Conservation (phyloP, 2,329 filamentous ascomycete species). For the Chaetothyriales sp. region DNA sequence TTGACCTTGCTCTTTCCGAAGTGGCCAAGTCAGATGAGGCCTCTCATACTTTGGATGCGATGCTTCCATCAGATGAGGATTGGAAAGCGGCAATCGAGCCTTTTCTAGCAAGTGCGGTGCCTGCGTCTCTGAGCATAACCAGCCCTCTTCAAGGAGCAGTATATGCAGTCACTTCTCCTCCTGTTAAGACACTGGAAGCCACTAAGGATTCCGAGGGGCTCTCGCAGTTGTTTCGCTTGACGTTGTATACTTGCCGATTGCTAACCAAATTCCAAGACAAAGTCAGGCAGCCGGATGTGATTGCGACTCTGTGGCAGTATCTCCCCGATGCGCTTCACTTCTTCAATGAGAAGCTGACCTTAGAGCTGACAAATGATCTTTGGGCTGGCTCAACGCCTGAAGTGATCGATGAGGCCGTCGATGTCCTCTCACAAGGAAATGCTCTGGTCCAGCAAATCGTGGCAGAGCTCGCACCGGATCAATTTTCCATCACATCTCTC, state of each 20-base stretch:
- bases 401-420: conserved; percentile 37
- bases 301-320: conserved; percentile 32
- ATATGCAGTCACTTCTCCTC: conserved; percentile 38
- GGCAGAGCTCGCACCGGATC: conserved; percentile 24
- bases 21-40: background rate
- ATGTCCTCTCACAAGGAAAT: conserved; percentile 38
- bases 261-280: conserved; percentile 31
- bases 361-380: conserved; percentile 40
- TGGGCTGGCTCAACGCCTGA: conserved; percentile 34
- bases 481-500: conserved; percentile 7
- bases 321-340: conserved; percentile 41
- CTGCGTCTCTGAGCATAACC: conserved; percentile 55
- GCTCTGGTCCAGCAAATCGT: conserved; percentile 24
- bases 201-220: conserved; percentile 50
- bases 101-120: conserved; percentile 34
- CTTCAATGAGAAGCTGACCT: conserved; percentile 44
- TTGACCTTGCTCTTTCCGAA: conserved; percentile 30
- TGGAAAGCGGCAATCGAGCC: conserved; percentile 51
- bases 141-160: conserved; percentile 57
- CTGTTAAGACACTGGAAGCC: conserved; percentile 14
- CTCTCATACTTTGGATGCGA: background rate
- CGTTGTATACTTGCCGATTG: conserved; percentile 51
- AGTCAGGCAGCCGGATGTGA: conserved; percentile 1
- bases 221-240: conserved; percentile 60
- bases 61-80: conserved; percentile 44